Base-by-base conservation (phyloP, 1,139 yeast genomes). In the Taiozyma sp. region DNA sequence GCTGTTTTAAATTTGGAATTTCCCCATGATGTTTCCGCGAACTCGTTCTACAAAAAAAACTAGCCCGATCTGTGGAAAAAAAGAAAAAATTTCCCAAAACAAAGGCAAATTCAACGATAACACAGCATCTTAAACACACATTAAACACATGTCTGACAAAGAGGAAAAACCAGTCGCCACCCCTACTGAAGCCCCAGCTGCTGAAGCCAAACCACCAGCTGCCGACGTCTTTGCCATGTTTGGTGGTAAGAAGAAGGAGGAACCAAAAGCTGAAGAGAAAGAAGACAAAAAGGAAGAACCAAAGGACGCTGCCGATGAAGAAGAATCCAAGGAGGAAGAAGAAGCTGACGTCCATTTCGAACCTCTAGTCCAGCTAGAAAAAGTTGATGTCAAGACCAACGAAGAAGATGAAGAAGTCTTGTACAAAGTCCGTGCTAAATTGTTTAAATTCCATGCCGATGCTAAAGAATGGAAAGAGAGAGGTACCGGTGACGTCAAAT, bases 391-490 rank as follows among this genome's bases (percentile, higher is more conserved):
- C 59, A 91, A 90, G 76, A 91, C 98, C 63, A 88, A 90, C 72
- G 99, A 93, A 74, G 99, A 93, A 73, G 81, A 90, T 57, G 99
- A 93, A 75, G 96, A 89, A 55, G 91, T 86, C 32, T 70, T 87
- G 60, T 87, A 76, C 75, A 93, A 93, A 69, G 90, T 85, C 50
- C 79, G 99, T 69, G 98, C 99, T 62, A 95, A 93, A 74, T 79
- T 93, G 68, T 93, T 93, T 79, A 85, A 90, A 72, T 93, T 85
- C 76, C 88, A 85, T 66, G 77, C 77, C 55, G 90, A 85, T 57
- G 68, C 84, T 53, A 88, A 88, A 67, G 99, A 93, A 74, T 93
- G 99, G 99, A 93, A 95, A 73, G 99, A 95, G 77, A 88, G 99
- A 77, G 99, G 99, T 62, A 90, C 97, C 44, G 99, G 99, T 64